Conservation (phyloP, 169 alveolate genomes). For the Plasmodium vinckei region DNA sequence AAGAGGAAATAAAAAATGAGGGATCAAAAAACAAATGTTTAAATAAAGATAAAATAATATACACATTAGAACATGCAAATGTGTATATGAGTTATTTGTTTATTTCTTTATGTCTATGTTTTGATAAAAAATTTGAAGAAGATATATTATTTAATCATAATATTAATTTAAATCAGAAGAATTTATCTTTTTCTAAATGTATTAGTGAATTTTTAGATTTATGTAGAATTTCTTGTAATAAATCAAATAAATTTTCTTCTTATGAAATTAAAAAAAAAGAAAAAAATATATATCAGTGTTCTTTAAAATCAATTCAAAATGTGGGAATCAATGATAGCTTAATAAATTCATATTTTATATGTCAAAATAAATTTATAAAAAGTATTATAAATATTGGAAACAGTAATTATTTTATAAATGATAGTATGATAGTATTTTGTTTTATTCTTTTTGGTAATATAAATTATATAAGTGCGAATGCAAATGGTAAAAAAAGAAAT, state of each 20-base stretch:
- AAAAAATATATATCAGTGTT: conserved; percentile 39
- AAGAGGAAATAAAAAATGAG: conserved; percentile 11
- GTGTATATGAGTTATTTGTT: conserved; percentile 46
- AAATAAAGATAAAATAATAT: conserved; percentile 29
- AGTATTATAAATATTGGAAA: conserved; percentile 67
- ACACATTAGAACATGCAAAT: conserved; percentile 24
- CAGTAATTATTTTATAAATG: conserved; percentile 52
- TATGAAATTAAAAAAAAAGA: conserved; percentile 49
- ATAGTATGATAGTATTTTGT: conserved; percentile 65
- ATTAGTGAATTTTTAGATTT: conserved; percentile 57
- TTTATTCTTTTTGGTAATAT: conserved; percentile 53
- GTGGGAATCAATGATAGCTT: conserved; percentile 40
- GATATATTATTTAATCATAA: conserved; percentile 31
- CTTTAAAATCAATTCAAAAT: conserved; percentile 27
- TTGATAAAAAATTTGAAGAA: conserved; percentile 56
- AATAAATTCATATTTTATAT: conserved; percentile 57
- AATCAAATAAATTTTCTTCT: conserved; percentile 30
- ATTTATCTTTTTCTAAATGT: conserved; percentile 19
- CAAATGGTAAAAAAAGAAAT: conserved; percentile 17
- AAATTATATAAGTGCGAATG: background rate
- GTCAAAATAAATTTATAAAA: conserved; percentile 45
- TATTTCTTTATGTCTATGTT: conserved; percentile 52
- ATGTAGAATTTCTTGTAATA: conserved; percentile 37
- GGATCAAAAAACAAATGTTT: background rate
- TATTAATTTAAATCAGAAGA: conserved; percentile 48